Evolutionary conservation across 805 yeast species (phyloP).

Genomic region (Wickerhamiella kurtzmanii): DNA sequence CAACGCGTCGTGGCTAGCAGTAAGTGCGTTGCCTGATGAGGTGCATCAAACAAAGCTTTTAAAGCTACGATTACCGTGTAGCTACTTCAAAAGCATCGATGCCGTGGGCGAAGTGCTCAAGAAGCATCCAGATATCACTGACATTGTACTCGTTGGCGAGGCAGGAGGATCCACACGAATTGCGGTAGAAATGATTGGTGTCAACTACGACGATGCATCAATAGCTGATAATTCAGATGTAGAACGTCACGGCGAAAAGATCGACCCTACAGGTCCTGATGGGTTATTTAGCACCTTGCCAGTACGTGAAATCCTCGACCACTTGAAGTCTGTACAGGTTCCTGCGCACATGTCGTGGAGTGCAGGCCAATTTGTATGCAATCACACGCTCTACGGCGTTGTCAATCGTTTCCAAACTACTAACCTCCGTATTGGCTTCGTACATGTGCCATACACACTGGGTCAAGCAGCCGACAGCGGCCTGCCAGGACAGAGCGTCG

Average conservation of each 20-base stretch:
- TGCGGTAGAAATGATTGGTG: slow-evolving; percentile 13
- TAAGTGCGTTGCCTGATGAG: slow-evolving; percentile 5
- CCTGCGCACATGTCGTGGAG: slow-evolving; percentile 12
- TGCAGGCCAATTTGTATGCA: slow-evolving; percentile 16
- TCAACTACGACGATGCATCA: slow-evolving; percentile 11
- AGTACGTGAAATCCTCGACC: slow-evolving; percentile 4
- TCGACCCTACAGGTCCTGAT: slow-evolving; percentile 9
- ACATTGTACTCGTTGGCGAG: slow-evolving; percentile 14
- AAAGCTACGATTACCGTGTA: slow-evolving; percentile 10
- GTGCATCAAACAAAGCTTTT: slow-evolving; percentile 3
- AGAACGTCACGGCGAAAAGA: slow-evolving; percentile 1
- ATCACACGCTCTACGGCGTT: slow-evolving; percentile 14
- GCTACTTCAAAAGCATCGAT: slow-evolving; percentile 7
- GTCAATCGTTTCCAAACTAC: neutral
- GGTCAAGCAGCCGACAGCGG: slow-evolving; percentile 4
- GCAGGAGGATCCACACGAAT: slow-evolving; percentile 11
- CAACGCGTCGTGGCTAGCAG: slow-evolving; percentile 16
- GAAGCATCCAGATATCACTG: slow-evolving; percentile 9
- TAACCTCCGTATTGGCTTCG: slow-evolving; percentile 11
- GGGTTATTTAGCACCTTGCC: slow-evolving; percentile 13
- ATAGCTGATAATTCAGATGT: slow-evolving; percentile 13
- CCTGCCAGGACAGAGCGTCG: slow-evolving; percentile 5
- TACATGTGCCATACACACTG: slow-evolving; percentile 13
- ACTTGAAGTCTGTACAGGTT: slow-evolving; percentile 1
- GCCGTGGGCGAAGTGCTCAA: slow-evolving; percentile 5